A percentile compares a stretch with the other conserved stretches of the same genome.
These are phyloP conservation scores for Monosporozyma yasuniensis DNA, from an alignment of 805 yeast species.

Conservation along the genomic window DNA sequence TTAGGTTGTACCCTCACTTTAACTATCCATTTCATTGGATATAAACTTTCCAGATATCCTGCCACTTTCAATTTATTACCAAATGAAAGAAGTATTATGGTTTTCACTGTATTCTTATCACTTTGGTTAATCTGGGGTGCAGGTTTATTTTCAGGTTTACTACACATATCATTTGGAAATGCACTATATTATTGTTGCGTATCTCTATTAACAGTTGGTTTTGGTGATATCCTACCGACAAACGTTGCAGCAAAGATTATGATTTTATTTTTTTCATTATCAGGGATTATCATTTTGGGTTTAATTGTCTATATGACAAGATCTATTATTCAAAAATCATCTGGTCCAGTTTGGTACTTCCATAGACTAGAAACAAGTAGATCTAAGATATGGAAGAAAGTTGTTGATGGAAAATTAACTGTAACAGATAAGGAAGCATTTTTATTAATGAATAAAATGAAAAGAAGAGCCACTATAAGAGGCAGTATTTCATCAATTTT, in stretches of 20 bases:
- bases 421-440: slow-evolving; percentile 43
- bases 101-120: slow-evolving; percentile 55
- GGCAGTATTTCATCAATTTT: slow-evolving; percentile 36
- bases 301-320: slow-evolving; percentile 63
- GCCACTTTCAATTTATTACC: slow-evolving; percentile 58
- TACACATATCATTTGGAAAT: slow-evolving; percentile 49
- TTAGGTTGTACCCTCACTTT: slow-evolving; percentile 46
- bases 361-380: slow-evolving; percentile 52
- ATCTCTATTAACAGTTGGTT: slow-evolving; percentile 69
- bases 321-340: slow-evolving; percentile 50
- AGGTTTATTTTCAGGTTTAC: slow-evolving; percentile 41
- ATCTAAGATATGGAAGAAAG: slow-evolving; percentile 16
- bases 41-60: slow-evolving; percentile 48
- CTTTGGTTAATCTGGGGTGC: slow-evolving; percentile 70
- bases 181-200: slow-evolving; percentile 66
- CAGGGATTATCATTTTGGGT: slow-evolving; percentile 69
- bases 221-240: slow-evolving; percentile 62
- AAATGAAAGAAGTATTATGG: slow-evolving; percentile 65
- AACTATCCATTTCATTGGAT: slow-evolving; percentile 54
- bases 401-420: slow-evolving; percentile 10
- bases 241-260: slow-evolving; percentile 48
- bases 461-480: slow-evolving; percentile 32
- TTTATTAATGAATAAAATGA: slow-evolving; percentile 44
- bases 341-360: slow-evolving; percentile 58
- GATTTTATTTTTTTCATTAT: slow-evolving; percentile 51